Evolutionary conservation across 441 rosid genomes (phyloP).

Genomic region (Adansonia grandidieri): DNA sequence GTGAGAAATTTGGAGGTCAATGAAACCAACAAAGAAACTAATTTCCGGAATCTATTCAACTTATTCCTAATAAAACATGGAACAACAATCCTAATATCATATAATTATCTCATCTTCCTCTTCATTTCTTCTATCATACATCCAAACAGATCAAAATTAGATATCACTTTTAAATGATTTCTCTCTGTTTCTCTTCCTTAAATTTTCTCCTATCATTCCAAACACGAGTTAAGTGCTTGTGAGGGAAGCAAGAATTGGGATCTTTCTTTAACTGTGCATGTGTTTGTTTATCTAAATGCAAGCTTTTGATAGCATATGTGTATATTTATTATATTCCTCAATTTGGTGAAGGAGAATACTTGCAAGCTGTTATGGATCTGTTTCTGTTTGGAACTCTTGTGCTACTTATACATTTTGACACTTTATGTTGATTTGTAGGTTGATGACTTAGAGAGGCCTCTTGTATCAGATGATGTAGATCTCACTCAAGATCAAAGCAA

Average conservation of each 20-base stretch:
- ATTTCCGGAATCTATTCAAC: not conserved
- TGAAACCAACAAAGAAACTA: not conserved
- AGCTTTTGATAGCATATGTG: slow-evolving; percentile 5
- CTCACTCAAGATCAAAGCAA: slow-evolving; percentile 51
- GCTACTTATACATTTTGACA: slow-evolving; percentile 14
- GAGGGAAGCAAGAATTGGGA: not conserved
- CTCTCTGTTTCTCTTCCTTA: slow-evolving; percentile 14
- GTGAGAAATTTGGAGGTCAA: slow-evolving; percentile 1
- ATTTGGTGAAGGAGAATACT: not conserved
- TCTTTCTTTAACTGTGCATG: slow-evolving; percentile 16
- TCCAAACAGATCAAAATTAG: not conserved
- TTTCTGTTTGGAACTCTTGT: slow-evolving; percentile 16
- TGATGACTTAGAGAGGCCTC: slow-evolving; percentile 76
- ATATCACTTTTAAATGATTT: not conserved
- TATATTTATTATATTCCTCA: not conserved
- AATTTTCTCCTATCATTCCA: slow-evolving; percentile 1
- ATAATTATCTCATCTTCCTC: not conserved
- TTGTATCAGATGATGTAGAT: slow-evolving; percentile 58
- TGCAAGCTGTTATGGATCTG: not conserved
- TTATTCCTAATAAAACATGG: not conserved
- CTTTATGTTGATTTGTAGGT: slow-evolving; percentile 39
- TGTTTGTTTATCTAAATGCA: not conserved
- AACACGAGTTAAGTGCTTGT: not conserved
- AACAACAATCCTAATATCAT: slow-evolving; percentile 3
- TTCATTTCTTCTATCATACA: slow-evolving; percentile 1